These are phyloP conservation scores for Backusella circina DNA, from an alignment of 192 early-diverging fungal species.

Conservation along the genomic window DNA sequence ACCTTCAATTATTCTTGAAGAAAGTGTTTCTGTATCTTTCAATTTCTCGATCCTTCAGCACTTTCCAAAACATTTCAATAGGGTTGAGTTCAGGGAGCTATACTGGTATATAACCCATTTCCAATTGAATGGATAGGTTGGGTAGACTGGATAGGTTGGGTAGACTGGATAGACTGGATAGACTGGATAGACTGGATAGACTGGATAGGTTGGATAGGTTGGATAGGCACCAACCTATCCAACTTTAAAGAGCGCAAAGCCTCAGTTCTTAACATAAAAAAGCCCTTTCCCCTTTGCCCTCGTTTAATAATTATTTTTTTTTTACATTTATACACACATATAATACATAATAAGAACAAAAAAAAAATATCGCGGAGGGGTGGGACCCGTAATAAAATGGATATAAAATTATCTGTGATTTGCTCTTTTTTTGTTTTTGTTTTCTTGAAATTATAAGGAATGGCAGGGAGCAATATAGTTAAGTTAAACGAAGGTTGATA, in stretches of 20 bases:
- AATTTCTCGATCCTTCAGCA: too few species aligned
- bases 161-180: too few species aligned
- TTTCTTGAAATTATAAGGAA: not conserved
- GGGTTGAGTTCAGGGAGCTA: too few species aligned
- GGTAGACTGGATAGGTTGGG: too few species aligned
- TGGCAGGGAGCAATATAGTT: slow-evolving; percentile 1
- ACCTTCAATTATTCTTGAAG: too few species aligned
- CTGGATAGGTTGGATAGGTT: not conserved
- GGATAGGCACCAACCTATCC: slow-evolving; percentile 1
- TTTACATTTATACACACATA: not conserved
- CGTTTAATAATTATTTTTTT: not conserved
- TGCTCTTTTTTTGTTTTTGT: not conserved
- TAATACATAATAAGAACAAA: not conserved
- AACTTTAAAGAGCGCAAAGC: not conserved
- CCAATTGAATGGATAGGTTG: not conserved
- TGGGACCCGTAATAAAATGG: not conserved
- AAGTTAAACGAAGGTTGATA: not conserved
- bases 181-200: too few species aligned
- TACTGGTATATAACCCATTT: too few species aligned
- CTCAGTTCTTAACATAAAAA: slow-evolving; percentile 6
- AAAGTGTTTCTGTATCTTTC: too few species aligned
- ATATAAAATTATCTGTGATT: not conserved
- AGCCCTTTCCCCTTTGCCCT: not conserved
- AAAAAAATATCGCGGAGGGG: not conserved
- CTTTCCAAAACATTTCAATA: too few species aligned